These are phyloP conservation scores for Tolypocladium capitatum DNA, from an alignment of 2,329 filamentous ascomycete genomes.

Conservation along the genomic window DNA sequence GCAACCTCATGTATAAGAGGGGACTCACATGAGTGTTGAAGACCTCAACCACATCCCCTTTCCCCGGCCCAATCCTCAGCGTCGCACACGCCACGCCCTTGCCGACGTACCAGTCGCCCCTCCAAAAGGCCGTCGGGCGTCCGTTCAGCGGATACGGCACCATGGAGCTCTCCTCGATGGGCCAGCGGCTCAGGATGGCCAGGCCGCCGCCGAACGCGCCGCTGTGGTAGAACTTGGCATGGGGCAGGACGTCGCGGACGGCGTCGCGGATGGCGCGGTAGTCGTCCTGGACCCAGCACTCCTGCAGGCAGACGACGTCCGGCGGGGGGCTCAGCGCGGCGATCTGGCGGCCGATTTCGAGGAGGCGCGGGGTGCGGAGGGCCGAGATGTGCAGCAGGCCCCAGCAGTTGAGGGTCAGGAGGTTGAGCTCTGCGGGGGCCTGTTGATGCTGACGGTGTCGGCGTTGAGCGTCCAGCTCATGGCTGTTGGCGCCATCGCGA, in stretches of 20 bases:
- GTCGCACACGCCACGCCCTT: conserved; percentile 82
- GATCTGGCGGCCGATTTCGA: conserved; percentile 73
- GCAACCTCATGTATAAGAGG: no score
- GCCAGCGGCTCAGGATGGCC: conserved; percentile 82
- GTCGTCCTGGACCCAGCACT: conserved; percentile 84
- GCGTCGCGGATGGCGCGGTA: conserved; percentile 64
- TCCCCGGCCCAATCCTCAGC: conserved; percentile 54
- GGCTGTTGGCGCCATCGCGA: not conserved
- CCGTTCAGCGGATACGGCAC: conserved; percentile 81
- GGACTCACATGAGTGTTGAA: conserved; percentile 76
- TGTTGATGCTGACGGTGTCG: not conserved
- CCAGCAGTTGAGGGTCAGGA: conserved; percentile 94
- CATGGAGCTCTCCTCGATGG: conserved; percentile 83
- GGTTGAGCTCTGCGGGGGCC: conserved; percentile 48
- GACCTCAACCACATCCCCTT: conserved; percentile 64
- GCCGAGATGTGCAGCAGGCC: conserved; percentile 79
- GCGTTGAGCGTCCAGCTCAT: not conserved
- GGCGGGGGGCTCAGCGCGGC: conserved; percentile 54
- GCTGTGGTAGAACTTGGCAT: conserved; percentile 85
- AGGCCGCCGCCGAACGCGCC: conserved; percentile 84
- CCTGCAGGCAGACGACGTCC: conserved; percentile 84
- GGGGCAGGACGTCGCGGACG: conserved; percentile 63
- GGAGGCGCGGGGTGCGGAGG: conserved; percentile 62
- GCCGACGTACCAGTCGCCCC: conserved; percentile 92
- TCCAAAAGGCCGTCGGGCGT: conserved; percentile 81